phyloP scores from a whole-genome alignment of 306 rosid genomes.

The Erythrophleum fordii region DNA sequence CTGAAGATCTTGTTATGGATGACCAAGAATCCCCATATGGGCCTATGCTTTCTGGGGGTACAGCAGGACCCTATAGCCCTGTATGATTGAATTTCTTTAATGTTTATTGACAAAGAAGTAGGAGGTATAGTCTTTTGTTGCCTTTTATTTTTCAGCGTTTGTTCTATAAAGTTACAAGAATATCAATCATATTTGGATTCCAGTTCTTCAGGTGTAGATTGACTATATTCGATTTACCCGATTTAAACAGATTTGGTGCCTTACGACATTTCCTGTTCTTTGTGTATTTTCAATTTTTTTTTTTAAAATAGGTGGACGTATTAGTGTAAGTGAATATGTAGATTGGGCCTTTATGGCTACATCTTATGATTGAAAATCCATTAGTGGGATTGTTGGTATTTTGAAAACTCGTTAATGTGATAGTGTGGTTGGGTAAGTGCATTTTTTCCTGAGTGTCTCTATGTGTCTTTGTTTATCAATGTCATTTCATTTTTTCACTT shows the following conservation, averaged over 20 bases:
- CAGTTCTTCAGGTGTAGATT: conserved; percentile 16
- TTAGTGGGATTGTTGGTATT: conserved; percentile 4
- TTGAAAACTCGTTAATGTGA: background rate
- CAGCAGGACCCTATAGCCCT: conserved; percentile 53
- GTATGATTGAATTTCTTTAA: conserved; percentile 41
- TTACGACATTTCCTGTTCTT: background rate
- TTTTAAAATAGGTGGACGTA: background rate
- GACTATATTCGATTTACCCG: background rate
- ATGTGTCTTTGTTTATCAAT: background rate
- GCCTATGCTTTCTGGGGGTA: conserved; percentile 44
- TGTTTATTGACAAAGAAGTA: background rate
- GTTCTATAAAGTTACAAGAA: background rate
- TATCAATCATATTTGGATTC: background rate
- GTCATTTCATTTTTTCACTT: background rate
- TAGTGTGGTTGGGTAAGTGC: background rate
- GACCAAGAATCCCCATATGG: conserved; percentile 73
- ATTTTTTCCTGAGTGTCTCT: background rate
- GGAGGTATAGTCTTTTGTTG: background rate
- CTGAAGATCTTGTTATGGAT: conserved; percentile 63
- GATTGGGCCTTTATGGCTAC: background rate
- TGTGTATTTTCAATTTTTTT: background rate
- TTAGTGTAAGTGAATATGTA: conserved; percentile 10
- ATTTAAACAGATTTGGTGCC: background rate
- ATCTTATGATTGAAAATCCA: background rate
- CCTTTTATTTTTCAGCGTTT: background rate